A percentile compares a stretch with the other conserved stretches of the same genome.
Evolutionary conservation across 345 rosid species (phyloP).

Genomic region (Lumnitzera racemosa): DNA sequence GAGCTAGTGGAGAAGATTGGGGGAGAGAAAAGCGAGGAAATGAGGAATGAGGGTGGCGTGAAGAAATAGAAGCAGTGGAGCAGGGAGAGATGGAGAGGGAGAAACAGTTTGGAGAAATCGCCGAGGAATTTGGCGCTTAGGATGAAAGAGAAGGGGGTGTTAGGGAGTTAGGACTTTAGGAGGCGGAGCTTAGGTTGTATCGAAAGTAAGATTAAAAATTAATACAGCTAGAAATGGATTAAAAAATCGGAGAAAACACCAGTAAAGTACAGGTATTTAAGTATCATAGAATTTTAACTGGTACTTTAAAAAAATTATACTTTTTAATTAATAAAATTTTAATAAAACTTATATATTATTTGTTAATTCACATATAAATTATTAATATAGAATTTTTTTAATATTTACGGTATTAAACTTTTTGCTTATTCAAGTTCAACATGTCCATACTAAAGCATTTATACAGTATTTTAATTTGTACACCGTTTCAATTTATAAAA

Average conservation of each 20-base stretch:
- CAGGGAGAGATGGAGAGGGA: background rate
- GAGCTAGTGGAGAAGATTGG: background rate
- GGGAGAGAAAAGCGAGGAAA: background rate
- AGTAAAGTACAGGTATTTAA: no score
- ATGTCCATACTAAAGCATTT: background rate
- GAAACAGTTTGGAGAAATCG: slow-evolving; percentile 38
- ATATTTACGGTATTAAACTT: no score
- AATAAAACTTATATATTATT: no score
- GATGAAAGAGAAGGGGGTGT: background rate
- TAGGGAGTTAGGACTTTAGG: background rate
- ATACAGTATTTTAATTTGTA: background rate
- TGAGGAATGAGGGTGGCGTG: slow-evolving; percentile 5
- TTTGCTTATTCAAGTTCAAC: no score
- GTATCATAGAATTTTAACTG: no score
- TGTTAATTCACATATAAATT: no score
- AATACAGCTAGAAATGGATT: no score
- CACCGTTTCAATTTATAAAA: no score
- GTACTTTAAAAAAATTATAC: no score
- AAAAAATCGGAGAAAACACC: background rate
- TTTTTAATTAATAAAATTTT: no score
- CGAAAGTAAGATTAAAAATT: slow-evolving; percentile 21
- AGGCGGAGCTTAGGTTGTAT: slow-evolving; percentile 43
- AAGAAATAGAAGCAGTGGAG: background rate
- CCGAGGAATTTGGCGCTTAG: slow-evolving; percentile 38
- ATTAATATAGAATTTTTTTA: no score